These are phyloP conservation scores for Penicillium sp. DNA, from an alignment of 2,329 filamentous ascomycete genomes.

Conservation along the genomic window DNA sequence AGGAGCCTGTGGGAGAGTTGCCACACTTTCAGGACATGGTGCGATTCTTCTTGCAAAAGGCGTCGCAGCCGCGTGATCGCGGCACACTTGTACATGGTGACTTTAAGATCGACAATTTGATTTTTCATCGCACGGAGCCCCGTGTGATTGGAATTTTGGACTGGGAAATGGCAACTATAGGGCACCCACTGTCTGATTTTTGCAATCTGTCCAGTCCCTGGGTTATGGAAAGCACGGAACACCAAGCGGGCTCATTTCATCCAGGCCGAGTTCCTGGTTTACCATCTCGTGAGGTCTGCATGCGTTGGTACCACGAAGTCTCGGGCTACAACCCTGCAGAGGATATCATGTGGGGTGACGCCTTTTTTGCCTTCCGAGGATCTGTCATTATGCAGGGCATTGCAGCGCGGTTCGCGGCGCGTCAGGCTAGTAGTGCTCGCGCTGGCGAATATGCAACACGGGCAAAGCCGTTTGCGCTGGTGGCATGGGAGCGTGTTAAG, in stretches of 20 bases:
- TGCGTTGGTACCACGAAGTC: slow-evolving; percentile 61
- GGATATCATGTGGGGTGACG: slow-evolving; percentile 57
- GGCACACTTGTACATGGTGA: slow-evolving; percentile 84
- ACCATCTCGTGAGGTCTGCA: slow-evolving; percentile 52
- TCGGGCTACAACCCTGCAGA: slow-evolving; percentile 64
- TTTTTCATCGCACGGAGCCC: slow-evolving; percentile 84
- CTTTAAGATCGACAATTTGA: slow-evolving; percentile 88
- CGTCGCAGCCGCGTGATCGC: slow-evolving; percentile 68
- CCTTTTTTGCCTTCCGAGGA: slow-evolving; percentile 56
- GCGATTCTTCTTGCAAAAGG: slow-evolving; percentile 65
- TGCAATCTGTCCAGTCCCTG: slow-evolving; percentile 61
- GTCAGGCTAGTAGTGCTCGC: slow-evolving; percentile 84
- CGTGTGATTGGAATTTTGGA: slow-evolving; percentile 89
- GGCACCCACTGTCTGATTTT: slow-evolving; percentile 89
- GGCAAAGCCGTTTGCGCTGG: slow-evolving; percentile 66
- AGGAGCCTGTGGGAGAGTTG: slow-evolving; percentile 69
- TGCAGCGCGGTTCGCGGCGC: slow-evolving; percentile 72
- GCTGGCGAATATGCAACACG: slow-evolving; percentile 66
- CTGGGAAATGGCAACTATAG: slow-evolving; percentile 98
- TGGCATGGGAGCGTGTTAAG: slow-evolving; percentile 69
- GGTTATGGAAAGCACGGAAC: slow-evolving; percentile 31
- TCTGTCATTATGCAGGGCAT: slow-evolving; percentile 78
- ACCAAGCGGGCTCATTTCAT: slow-evolving; percentile 49
- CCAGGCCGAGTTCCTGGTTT: slow-evolving; percentile 61
- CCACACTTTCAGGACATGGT: slow-evolving; percentile 78